phyloP scores from a whole-genome alignment of 495 filamentous ascomycete genomes.

The Lepidopterella palustris region DNA sequence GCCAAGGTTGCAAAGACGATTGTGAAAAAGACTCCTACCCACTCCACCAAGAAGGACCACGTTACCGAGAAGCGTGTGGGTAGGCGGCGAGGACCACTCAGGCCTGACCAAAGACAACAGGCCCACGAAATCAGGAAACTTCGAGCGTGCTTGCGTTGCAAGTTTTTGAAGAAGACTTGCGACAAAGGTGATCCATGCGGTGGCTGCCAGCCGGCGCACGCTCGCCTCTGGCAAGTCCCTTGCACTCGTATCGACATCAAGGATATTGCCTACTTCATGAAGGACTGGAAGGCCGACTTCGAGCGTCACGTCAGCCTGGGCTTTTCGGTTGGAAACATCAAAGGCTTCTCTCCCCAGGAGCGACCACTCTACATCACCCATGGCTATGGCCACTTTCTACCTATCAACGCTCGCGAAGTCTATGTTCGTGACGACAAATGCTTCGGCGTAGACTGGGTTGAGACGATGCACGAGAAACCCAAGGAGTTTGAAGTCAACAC shows the following conservation, averaged over 20 bases:
- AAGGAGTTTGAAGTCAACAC: slow-evolving; percentile 77
- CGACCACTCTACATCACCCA: slow-evolving; percentile 52
- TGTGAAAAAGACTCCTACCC: slow-evolving; percentile 54
- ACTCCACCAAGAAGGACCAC: slow-evolving; percentile 67
- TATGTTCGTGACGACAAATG: slow-evolving; percentile 85
- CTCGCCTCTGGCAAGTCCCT: slow-evolving; percentile 88
- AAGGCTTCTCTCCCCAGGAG: slow-evolving; percentile 78
- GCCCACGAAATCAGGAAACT: slow-evolving; percentile 90
- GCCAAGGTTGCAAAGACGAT: slow-evolving; percentile 70
- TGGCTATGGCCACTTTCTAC: slow-evolving; percentile 81
- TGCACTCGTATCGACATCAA: slow-evolving; percentile 96
- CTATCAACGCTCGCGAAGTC: slow-evolving; percentile 83
- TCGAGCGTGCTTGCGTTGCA: slow-evolving; percentile 88
- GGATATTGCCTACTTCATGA: slow-evolving; percentile 95
- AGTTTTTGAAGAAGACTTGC: slow-evolving; percentile 96
- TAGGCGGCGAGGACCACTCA: slow-evolving; percentile 73
- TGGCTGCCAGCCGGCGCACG: slow-evolving; percentile 88
- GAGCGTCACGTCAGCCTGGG: slow-evolving; percentile 80
- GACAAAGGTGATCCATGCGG: slow-evolving; percentile 91
- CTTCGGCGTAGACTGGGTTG: slow-evolving; percentile 87
- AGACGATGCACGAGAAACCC: slow-evolving; percentile 63
- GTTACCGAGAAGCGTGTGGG: slow-evolving; percentile 83
- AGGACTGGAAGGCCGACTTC: slow-evolving; percentile 94
- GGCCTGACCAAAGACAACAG: slow-evolving; percentile 90
- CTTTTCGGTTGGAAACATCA: slow-evolving; percentile 87